Conservation (phyloP, 495 filamentous ascomycete species). For the Talaromyces wortmannii region DNA sequence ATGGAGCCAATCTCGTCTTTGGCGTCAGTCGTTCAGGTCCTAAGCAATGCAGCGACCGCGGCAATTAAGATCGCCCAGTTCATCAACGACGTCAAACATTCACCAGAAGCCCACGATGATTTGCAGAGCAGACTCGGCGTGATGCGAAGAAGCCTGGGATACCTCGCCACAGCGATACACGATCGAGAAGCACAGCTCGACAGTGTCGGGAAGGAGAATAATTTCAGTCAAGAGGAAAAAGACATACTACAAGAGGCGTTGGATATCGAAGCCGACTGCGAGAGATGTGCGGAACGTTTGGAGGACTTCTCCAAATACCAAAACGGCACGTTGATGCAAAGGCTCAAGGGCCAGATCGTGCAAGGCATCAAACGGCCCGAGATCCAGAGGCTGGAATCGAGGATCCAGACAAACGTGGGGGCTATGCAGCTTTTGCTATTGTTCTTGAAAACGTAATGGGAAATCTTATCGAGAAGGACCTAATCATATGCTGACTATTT, state of each 20-base stretch:
- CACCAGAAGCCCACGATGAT: neutral
- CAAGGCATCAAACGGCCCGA: neutral
- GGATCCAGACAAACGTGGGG: neutral
- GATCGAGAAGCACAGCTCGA: neutral
- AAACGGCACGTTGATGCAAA: neutral
- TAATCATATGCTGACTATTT: neutral
- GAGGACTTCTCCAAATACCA: neutral
- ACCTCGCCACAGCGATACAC: neutral
- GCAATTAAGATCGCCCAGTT: neutral
- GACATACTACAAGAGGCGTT: neutral
- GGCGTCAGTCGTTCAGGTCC: neutral
- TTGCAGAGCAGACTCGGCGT: neutral
- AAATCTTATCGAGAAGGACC: too few species aligned
- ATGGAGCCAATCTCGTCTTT: neutral
- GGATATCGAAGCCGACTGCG: neutral
- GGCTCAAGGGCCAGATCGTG: neutral
- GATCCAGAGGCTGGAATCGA: neutral
- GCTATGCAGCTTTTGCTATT: neutral
- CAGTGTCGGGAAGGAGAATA: neutral
- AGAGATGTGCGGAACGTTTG: neutral
- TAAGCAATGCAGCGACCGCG: neutral
- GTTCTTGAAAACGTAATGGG: neutral
- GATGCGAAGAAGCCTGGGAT: neutral
- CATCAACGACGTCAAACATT: neutral
- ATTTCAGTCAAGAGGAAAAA: neutral